These are phyloP conservation scores for Lizonia empirigonia DNA, from an alignment of 2,329 filamentous ascomycete species.

Conservation along the genomic window DNA sequence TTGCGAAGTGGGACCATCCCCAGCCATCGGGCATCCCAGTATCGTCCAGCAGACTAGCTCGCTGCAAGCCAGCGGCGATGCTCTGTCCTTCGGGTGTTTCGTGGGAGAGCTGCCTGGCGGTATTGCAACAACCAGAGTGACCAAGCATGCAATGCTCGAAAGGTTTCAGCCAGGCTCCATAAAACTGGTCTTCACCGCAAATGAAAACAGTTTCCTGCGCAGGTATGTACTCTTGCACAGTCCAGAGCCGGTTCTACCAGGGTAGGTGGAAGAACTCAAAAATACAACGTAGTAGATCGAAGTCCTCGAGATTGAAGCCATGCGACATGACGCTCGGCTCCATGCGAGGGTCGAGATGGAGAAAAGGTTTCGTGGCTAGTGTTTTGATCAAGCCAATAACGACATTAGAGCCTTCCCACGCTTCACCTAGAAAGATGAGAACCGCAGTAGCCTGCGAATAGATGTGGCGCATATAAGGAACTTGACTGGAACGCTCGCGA, in stretches of 20 bases:
- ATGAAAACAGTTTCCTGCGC: not conserved
- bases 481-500: slow-evolving; percentile 23
- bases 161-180: not conserved
- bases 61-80: not conserved
- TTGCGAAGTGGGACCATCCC: not conserved
- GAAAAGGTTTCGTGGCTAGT: not conserved
- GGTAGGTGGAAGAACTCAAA: not conserved
- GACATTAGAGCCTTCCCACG: not conserved
- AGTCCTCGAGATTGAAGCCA: not conserved
- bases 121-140: not conserved
- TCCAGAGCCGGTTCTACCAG: slow-evolving; percentile 5
- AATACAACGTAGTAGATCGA: not conserved
- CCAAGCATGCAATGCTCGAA: not conserved
- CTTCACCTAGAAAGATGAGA: not conserved
- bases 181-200: not conserved
- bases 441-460: slow-evolving; percentile 10
- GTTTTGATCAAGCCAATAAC: not conserved
- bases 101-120: not conserved
- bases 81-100: not conserved
- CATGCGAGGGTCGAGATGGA: not conserved
- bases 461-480: slow-evolving; percentile 24
- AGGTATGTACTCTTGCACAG: slow-evolving; percentile 3
- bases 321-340: not conserved
- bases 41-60: not conserved
- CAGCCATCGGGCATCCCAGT: not conserved